Conservation (phyloP, 352 stramenopile genomes). For the Phytophthora vignae region DNA sequence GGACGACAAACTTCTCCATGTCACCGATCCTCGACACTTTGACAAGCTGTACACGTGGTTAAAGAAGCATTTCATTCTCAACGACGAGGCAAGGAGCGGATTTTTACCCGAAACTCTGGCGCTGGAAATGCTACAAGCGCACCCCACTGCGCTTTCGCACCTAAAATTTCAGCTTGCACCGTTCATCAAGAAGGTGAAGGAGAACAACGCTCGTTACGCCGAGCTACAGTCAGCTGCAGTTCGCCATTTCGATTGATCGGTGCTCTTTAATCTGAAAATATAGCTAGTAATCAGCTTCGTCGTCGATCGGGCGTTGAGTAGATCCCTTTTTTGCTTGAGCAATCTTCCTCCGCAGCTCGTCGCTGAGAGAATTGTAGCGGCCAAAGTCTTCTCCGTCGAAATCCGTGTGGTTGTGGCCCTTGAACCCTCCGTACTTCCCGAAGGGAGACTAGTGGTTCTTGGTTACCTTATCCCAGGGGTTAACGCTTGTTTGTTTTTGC, state of each 20-base stretch:
- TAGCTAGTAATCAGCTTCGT: slow-evolving; percentile 31
- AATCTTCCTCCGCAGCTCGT: slow-evolving; percentile 38
- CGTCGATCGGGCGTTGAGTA: slow-evolving; percentile 12
- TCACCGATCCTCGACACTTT: slow-evolving; percentile 52
- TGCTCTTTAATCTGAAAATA: neutral
- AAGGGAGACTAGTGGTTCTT: slow-evolving; percentile 10
- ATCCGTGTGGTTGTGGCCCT: neutral
- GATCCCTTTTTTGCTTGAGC: slow-evolving; percentile 12
- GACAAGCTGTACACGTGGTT: slow-evolving; percentile 79
- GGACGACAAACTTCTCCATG: slow-evolving; percentile 23
- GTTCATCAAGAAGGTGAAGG: slow-evolving; percentile 52
- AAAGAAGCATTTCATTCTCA: slow-evolving; percentile 70
- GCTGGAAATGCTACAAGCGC: slow-evolving; percentile 55
- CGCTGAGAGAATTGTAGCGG: slow-evolving; percentile 45
- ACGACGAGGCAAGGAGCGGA: slow-evolving; percentile 45
- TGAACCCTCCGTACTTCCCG: slow-evolving; percentile 24
- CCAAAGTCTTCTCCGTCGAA: slow-evolving; percentile 33
- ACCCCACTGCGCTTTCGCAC: slow-evolving; percentile 51
- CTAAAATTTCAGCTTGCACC: slow-evolving; percentile 57
- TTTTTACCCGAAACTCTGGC: slow-evolving; percentile 43
- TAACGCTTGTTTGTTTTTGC: slow-evolving; percentile 21
- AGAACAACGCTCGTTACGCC: slow-evolving; percentile 57
- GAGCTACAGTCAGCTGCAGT: slow-evolving; percentile 43
- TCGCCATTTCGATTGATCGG: slow-evolving; percentile 25
- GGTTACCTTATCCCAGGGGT: slow-evolving; percentile 29